These are phyloP conservation scores for Ophiocordyceps camponoti-leonardi DNA, from an alignment of 2,329 filamentous ascomycete genomes.

Conservation along the genomic window DNA sequence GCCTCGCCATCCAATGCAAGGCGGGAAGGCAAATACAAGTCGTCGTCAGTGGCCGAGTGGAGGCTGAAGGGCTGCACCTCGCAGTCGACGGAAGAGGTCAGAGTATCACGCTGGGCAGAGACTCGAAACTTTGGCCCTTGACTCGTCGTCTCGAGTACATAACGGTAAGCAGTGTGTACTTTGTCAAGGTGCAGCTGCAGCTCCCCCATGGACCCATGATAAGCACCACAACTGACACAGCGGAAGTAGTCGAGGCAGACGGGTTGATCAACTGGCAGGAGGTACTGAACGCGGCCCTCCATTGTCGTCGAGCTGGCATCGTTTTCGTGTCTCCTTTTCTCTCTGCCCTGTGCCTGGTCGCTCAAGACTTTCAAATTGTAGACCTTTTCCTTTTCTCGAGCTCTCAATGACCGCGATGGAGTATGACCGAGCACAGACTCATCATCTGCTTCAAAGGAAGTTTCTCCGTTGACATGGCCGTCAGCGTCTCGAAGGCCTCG, in stretches of 20 bases:
- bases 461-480: constrained; percentile 9
- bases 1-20: constrained; percentile 18
- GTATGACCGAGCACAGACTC: constrained; percentile 29
- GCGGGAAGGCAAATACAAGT: constrained; percentile 26
- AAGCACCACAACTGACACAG: constrained; percentile 32
- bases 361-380: constrained; percentile 45
- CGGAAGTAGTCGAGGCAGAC: constrained; percentile 29
- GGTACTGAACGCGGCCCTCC: constrained; percentile 28
- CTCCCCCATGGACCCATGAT: constrained; percentile 28
- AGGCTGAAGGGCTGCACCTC: constrained; percentile 26
- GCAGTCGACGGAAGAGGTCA: constrained; percentile 15
- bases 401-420: constrained; percentile 31
- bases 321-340: constrained; percentile 22
- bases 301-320: constrained; percentile 9
- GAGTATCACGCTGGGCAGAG: constrained; percentile 12
- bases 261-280: constrained; percentile 23
- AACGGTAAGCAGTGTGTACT: constrained; percentile 27
- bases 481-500: constrained; percentile 7
- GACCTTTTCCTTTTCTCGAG: constrained; percentile 27
- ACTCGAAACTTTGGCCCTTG: constrained; percentile 23
- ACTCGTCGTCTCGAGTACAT: constrained; percentile 18
- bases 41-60: constrained; percentile 26
- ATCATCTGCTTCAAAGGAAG: constrained; percentile 24
- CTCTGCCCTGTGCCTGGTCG: constrained; percentile 37
- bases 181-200: constrained; percentile 29